A percentile compares a stretch with the other conserved stretches of the same genome.
These are phyloP conservation scores for Heritiera fomes DNA, from an alignment of 345 rosid species.

Conservation along the genomic window DNA sequence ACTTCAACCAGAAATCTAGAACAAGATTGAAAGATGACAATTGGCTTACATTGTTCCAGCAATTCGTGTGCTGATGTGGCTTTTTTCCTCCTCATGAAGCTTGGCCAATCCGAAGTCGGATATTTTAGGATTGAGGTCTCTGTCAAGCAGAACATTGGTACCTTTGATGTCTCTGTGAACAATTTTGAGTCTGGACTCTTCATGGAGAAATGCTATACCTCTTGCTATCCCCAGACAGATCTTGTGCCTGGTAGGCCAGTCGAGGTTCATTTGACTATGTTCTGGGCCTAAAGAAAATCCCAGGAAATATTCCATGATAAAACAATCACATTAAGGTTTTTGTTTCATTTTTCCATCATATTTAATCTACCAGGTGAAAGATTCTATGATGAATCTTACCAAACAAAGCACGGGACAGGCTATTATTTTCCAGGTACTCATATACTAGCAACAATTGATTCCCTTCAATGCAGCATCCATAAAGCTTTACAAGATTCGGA, in stretches of 20 bases:
- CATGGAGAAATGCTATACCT: conserved; percentile 63
- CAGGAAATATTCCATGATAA: conserved; percentile 2
- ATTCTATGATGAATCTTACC: conserved; percentile 42
- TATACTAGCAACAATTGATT: conserved; percentile 59
- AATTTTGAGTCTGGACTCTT: conserved; percentile 51
- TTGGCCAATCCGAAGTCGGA: conserved; percentile 62
- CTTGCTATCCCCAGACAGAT: conserved; percentile 59
- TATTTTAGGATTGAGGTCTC: conserved; percentile 50
- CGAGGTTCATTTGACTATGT: conserved; percentile 31
- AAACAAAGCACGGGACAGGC: conserved; percentile 55
- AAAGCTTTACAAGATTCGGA: conserved; percentile 68
- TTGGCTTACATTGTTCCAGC: conserved; percentile 57
- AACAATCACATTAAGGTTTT: background rate
- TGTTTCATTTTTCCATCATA: background rate
- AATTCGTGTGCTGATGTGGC: conserved; percentile 50
- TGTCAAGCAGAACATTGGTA: conserved; percentile 49
- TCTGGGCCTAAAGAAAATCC: conserved; percentile 25
- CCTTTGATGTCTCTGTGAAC: conserved; percentile 63
- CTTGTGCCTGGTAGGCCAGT: conserved; percentile 49
- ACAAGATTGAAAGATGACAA: background rate
- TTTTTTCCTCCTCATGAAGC: conserved; percentile 48
- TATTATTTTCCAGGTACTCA: conserved; percentile 72
- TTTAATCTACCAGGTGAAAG: background rate
- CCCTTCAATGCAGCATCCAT: conserved; percentile 68
- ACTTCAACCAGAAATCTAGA: background rate